Evolutionary conservation across 352 stramenopile species (phyloP), one percentile per base, ranked within the genome.

Genomic region (Globisporangium solare): DNA sequence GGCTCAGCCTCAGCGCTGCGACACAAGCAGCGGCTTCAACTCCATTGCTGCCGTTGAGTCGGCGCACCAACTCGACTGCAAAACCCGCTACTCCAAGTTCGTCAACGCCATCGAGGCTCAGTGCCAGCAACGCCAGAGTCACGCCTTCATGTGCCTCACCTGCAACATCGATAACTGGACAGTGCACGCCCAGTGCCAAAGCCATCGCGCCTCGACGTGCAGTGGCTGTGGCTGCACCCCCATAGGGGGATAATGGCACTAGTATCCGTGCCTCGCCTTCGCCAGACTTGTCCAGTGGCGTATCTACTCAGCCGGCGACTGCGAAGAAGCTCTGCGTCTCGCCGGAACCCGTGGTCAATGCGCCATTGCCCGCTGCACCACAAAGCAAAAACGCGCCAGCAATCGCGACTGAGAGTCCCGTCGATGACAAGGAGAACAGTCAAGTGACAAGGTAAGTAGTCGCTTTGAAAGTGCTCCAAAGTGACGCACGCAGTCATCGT

Each of bases 351-450:
- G 14, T 18, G 7, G 46, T 7, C 13, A 14, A 51, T 31, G 24
- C n/a, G 10, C 11, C 20, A 20, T 58, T 43, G 6, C 39, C 51
- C 14, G 40, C n/a, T 21, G 20, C 31, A 31, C 10, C 18, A 14
- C 51, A 37, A 5, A 14, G 14, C 24, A 42, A 27, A 22, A 54
- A 50, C 24, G 14, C 43, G 1, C 27, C 27, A 35, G 21, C 32
- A 11, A 41, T 54, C 2, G 21, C 7, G 17, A 46, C 39, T 17
- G 47, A n/a, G 37, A 60, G 52, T 21, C 59, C 59, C 13, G 46
- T 47, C 21, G 45, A 21, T 13, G 53, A 66, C 35, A 66, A 66
- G 47, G 60, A 66, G 39, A 66, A 66, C n/a, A 42, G 57, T 6
- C 27, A 8, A 10, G 27, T 35, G 27, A 35, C 27, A 35, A 35